These are phyloP conservation scores for Amyloporia xantha DNA, from an alignment of 768 basidiomycete genomes.

Conservation along the genomic window DNA sequence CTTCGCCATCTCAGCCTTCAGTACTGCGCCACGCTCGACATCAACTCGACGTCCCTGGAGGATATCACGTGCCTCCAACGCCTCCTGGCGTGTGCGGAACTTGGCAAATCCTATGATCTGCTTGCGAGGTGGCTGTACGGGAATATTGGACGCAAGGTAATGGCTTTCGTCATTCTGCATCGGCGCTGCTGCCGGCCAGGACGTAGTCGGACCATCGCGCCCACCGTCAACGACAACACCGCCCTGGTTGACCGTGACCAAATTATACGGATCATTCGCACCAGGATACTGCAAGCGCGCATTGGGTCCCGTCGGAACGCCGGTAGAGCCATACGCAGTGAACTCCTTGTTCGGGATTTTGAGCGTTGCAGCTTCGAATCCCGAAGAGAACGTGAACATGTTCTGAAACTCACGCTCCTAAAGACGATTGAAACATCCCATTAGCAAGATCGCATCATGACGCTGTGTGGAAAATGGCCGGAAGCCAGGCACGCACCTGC, in stretches of 20 bases:
- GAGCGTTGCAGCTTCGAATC: slow-evolving; percentile 95
- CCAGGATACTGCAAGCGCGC: slow-evolving; percentile 30
- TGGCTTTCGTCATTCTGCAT: slow-evolving; percentile 30
- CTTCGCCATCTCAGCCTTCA: slow-evolving; percentile 99
- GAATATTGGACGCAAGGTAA: slow-evolving; percentile 23
- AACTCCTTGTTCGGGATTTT: slow-evolving; percentile 95
- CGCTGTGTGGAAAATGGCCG: slow-evolving; percentile 4
- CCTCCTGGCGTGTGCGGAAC: slow-evolving; percentile 83
- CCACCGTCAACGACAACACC: slow-evolving; percentile 77
- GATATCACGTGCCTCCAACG: slow-evolving; percentile 78
- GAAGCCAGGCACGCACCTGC: slow-evolving; percentile 52
- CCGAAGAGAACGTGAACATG: slow-evolving; percentile 95
- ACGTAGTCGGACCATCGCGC: slow-evolving; percentile 63
- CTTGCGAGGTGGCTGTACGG: slow-evolving; percentile 47
- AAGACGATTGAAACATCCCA: slow-evolving; percentile 9
- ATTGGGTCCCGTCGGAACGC: slow-evolving; percentile 13
- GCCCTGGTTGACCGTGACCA: slow-evolving; percentile 77
- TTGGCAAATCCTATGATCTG: slow-evolving; percentile 99
- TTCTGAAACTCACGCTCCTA: slow-evolving; percentile 99
- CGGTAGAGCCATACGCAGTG: slow-evolving; percentile 56
- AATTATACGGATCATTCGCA: slow-evolving; percentile 75
- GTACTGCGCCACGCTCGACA: slow-evolving; percentile 82
- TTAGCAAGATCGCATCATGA: slow-evolving; percentile 10
- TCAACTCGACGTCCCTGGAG: slow-evolving; percentile 90
- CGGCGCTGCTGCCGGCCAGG: slow-evolving; percentile 50